Evolutionary conservation across 768 basidiomycete genomes (phyloP).

Genomic region (Mycena floridula): DNA sequence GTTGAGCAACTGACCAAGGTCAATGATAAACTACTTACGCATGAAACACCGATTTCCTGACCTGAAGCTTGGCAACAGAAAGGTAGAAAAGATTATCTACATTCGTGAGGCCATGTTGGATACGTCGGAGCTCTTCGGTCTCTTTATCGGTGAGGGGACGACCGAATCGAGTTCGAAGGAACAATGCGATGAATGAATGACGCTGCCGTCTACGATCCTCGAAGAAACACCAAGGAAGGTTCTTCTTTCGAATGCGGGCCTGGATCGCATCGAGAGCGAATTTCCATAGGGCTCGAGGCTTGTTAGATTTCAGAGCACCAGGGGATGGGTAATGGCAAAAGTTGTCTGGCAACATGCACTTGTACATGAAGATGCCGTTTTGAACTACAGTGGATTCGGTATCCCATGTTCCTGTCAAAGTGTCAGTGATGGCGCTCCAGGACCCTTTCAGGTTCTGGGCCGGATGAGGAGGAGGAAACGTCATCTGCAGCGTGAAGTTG

Average conservation of each 20-base stretch:
- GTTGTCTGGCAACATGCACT: conserved; percentile 17
- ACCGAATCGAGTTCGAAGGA: conserved; percentile 16
- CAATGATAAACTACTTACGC: conserved; percentile 11
- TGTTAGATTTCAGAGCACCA: conserved; percentile 15
- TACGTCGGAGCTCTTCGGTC: conserved; percentile 12
- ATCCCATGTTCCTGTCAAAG: conserved; percentile 21
- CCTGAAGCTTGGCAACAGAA: conserved; percentile 11
- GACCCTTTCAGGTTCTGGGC: conserved; percentile 16
- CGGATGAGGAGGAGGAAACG: conserved; percentile 16
- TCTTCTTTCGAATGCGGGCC: conserved; percentile 14
- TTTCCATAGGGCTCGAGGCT: conserved; percentile 22
- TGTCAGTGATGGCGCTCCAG: conserved; percentile 11
- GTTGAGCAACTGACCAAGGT: not conserved
- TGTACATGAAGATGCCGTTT: conserved; percentile 20
- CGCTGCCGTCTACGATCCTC: conserved; percentile 20
- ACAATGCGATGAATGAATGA: conserved; percentile 21
- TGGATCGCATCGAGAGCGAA: conserved; percentile 21
- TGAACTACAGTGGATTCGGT: conserved; percentile 11
- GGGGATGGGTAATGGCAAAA: conserved; percentile 22
- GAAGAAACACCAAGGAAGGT: conserved; percentile 26
- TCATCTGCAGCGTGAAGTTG: conserved; percentile 15
- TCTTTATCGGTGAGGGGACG: conserved; percentile 10
- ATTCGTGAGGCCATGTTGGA: conserved; percentile 14
- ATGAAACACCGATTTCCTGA: conserved; percentile 16
- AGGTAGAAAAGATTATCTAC: conserved; percentile 18